Evolutionary conservation across 192 early-diverging fungal species (phyloP).

Genomic region (Entomortierella parvispora): DNA sequence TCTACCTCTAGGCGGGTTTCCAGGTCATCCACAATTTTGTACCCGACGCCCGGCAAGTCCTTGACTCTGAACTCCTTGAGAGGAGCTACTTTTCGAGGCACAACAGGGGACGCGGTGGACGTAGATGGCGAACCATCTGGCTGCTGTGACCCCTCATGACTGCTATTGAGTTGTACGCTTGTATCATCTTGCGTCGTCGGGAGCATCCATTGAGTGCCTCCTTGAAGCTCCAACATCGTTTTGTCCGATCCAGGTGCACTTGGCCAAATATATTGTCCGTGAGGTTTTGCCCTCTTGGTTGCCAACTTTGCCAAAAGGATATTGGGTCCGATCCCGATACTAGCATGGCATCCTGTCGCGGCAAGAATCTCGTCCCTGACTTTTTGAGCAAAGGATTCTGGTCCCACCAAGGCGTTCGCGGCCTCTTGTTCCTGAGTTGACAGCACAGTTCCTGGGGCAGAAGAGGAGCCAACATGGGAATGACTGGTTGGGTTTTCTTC

Average conservation of each 20-base stretch:
- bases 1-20: constrained; percentile 46
- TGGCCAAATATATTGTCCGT: constrained; percentile 44
- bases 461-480: too few relatives aligned
- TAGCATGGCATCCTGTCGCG: constrained; percentile 70
- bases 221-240: constrained; percentile 65
- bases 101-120: not conserved
- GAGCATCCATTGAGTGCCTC: not conserved
- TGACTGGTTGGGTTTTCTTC: constrained; percentile 18
- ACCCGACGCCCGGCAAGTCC: constrained; percentile 61
- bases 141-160: not conserved
- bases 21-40: constrained; percentile 39
- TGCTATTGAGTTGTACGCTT: not conserved
- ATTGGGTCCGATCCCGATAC: constrained; percentile 81
- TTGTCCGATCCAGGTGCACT: constrained; percentile 20
- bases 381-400: constrained; percentile 59
- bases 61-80: constrained; percentile 43
- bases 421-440: too few relatives aligned
- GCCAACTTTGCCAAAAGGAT: constrained; percentile 74
- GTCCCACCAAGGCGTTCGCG: not conserved
- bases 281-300: constrained; percentile 31
- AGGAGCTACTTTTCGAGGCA: constrained; percentile 8
- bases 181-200: not conserved
- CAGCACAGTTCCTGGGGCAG: too few relatives aligned
- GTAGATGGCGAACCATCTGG: not conserved
- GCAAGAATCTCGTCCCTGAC: constrained; percentile 62